Evolutionary conservation across 2,329 filamentous ascomycete species (phyloP).

Genomic region (Pseudogymnoascus sp.): DNA sequence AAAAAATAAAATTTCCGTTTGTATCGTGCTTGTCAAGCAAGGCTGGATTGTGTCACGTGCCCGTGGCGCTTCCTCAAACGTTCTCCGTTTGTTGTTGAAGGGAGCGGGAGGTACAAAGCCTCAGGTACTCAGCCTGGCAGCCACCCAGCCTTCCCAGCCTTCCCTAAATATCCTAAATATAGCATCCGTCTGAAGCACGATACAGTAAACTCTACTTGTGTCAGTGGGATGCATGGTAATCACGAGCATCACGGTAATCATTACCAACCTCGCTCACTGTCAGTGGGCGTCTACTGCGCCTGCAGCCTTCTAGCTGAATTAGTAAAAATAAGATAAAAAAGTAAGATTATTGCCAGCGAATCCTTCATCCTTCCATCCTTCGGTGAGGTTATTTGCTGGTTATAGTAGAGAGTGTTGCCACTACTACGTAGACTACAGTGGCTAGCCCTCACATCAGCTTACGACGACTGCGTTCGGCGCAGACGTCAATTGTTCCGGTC

Average conservation of each 20-base stretch:
- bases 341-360: not conserved
- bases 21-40: not conserved
- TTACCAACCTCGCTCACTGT: not conserved
- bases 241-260: not conserved
- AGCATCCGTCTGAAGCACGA: not conserved
- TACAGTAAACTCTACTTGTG: not conserved
- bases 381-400: not conserved
- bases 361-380: not conserved
- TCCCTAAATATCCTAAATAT: not conserved
- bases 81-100: not conserved
- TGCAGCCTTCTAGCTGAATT: not conserved
- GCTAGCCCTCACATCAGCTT: constrained; percentile 4
- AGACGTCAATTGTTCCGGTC: not conserved
- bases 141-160: not conserved
- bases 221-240: not conserved
- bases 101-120: not conserved
- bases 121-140: not conserved
- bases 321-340: not conserved
- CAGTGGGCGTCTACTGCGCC: not conserved
- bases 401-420: not conserved
- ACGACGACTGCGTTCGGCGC: constrained; percentile 2
- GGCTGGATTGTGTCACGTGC: not conserved
- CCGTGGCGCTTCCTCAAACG: not conserved
- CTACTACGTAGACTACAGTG: not conserved
- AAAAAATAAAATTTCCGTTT: not conserved